A percentile compares a stretch with the other conserved stretches of the same genome.
phyloP scores from a whole-genome alignment of 2,329 filamentous ascomycete species.

The Aspergillus sp. region DNA sequence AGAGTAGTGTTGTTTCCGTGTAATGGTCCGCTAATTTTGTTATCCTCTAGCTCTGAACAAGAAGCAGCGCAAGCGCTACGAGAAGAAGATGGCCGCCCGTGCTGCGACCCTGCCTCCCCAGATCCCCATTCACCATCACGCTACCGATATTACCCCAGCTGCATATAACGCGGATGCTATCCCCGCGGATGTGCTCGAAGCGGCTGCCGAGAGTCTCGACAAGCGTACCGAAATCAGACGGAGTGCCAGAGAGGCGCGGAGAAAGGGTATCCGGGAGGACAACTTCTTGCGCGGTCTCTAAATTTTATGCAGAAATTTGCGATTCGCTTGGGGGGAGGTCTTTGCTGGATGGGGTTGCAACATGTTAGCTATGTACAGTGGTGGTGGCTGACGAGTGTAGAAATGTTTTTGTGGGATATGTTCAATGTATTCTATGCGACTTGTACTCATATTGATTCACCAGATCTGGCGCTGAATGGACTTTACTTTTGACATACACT shows the following conservation, averaged over 20 bases:
- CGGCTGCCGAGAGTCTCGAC: conserved; percentile 40
- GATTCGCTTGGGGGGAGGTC: conserved; percentile 1
- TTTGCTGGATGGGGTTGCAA: conserved; percentile 10
- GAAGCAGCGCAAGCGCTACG: conserved; percentile 49
- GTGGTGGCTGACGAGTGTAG: conserved; percentile 6
- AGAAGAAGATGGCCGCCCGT: conserved; percentile 50
- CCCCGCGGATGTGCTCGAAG: conserved; percentile 28
- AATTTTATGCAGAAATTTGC: conserved; percentile 14
- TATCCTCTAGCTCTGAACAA: conserved; percentile 46
- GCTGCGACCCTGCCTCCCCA: conserved; percentile 40
- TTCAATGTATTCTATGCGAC: conserved; percentile 37
- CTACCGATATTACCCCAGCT: conserved; percentile 47
- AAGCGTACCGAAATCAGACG: conserved; percentile 46
- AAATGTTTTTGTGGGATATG: conserved; percentile 10
- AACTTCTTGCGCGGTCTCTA: conserved; percentile 53
- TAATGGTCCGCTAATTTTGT: conserved; percentile 18
- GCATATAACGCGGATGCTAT: conserved; percentile 30
- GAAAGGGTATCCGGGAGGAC: conserved; percentile 49
- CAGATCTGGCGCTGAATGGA: conserved; percentile 17
- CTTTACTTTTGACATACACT: background rate
- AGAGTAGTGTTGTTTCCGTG: background rate
- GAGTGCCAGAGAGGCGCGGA: conserved; percentile 47
- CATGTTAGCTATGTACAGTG: conserved; percentile 16
- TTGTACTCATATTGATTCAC: conserved; percentile 28
- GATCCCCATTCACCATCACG: conserved; percentile 50